Conservation (phyloP, 2,329 filamentous ascomycete genomes). For the Ilyonectria sp. region DNA sequence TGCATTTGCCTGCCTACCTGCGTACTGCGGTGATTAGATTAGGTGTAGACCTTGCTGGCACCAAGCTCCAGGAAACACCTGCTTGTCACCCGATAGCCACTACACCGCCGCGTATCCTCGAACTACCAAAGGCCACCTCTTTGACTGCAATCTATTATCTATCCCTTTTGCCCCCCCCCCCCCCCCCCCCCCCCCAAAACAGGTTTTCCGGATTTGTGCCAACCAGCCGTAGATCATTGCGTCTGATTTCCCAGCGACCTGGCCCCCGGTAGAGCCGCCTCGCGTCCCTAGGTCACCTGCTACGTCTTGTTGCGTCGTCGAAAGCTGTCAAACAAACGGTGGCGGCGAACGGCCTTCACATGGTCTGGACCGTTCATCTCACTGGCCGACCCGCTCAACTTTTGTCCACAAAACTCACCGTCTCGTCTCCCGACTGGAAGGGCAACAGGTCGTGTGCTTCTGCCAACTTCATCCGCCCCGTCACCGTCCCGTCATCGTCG, state of each 20-base stretch:
- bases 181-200: not conserved
- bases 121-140: not conserved
- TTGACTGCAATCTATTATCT: not conserved
- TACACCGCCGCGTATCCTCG: constrained; percentile 9
- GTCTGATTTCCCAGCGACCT: not conserved
- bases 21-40: not conserved
- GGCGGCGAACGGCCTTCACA: constrained; percentile 45
- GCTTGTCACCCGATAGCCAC: not conserved
- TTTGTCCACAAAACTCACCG: constrained; percentile 46
- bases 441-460: constrained; percentile 59
- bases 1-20: not conserved
- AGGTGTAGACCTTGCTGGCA: constrained; percentile 2
- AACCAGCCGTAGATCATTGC: not conserved
- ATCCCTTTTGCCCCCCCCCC: not conserved
- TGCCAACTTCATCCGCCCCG: constrained; percentile 39
- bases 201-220: not conserved
- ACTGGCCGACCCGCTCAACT: constrained; percentile 48
- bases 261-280: not conserved
- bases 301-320: not conserved
- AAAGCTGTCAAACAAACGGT: constrained; percentile 14
- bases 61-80: not conserved
- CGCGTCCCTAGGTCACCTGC: constrained; percentile 1
- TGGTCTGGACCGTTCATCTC: constrained; percentile 47
- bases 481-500: constrained; percentile 24
- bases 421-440: constrained; percentile 48